phyloP scores from a whole-genome alignment of 371 early-diverging fungal species.

The Nematocida parisii region DNA sequence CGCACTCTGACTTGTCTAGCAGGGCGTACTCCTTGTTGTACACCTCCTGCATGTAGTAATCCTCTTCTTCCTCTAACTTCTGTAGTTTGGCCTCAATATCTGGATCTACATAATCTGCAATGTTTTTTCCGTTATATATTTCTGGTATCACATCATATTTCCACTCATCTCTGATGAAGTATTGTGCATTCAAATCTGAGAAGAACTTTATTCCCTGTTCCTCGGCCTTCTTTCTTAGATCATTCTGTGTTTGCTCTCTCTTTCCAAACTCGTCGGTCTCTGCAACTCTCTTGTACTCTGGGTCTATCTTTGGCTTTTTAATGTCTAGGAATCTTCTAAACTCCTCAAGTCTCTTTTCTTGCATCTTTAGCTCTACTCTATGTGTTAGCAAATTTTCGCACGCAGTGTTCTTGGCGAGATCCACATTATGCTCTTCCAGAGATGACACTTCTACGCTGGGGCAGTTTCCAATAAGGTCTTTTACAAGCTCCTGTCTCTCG shows the following conservation, averaged over 20 bases:
- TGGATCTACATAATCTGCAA: slow-evolving; percentile 95
- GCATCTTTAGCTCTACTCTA: slow-evolving; percentile 64
- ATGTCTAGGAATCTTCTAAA: slow-evolving; percentile 70
- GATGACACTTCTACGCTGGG: slow-evolving; percentile 71
- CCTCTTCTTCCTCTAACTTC: slow-evolving; percentile 90
- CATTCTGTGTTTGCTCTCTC: slow-evolving; percentile 77
- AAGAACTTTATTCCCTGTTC: slow-evolving; percentile 43
- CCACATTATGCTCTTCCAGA: slow-evolving; percentile 63
- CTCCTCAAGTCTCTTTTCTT: slow-evolving; percentile 74
- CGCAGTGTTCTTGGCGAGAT: slow-evolving; percentile 63
- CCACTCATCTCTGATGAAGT: slow-evolving; percentile 74
- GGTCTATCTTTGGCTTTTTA: slow-evolving; percentile 75
- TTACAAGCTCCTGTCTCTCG: slow-evolving; percentile 73
- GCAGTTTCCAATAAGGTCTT: slow-evolving; percentile 75
- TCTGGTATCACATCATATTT: slow-evolving; percentile 96
- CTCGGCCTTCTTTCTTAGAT: slow-evolving; percentile 40
- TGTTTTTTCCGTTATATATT: slow-evolving; percentile 97
- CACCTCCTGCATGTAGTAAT: slow-evolving; percentile 68
- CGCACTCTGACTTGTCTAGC: slow-evolving; percentile 59
- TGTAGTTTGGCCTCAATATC: slow-evolving; percentile 79
- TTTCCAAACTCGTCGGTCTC: slow-evolving; percentile 77
- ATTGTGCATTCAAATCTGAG: slow-evolving; percentile 49
- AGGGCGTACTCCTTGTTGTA: slow-evolving; percentile 63
- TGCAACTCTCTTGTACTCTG: slow-evolving; percentile 84
- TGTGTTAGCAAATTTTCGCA: slow-evolving; percentile 68